Evolutionary conservation across 2,329 filamentous ascomycete species (phyloP).

Genomic region (Sarocladium strictum): DNA sequence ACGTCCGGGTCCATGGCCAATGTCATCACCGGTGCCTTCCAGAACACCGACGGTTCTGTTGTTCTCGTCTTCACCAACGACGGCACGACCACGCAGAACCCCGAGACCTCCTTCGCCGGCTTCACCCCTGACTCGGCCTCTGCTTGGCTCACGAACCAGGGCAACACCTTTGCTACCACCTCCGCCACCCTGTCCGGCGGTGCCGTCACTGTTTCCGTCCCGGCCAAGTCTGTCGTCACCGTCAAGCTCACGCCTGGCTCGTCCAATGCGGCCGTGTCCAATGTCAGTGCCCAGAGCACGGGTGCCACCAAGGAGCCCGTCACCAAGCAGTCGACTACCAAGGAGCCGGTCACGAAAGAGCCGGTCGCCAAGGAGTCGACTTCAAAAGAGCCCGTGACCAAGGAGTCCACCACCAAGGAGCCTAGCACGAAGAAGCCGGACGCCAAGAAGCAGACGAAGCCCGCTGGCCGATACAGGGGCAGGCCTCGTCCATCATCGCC

Average conservation of each 20-base stretch:
- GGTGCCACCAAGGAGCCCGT: too few relatives aligned
- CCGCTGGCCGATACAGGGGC: too few relatives aligned
- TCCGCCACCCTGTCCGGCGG: conserved; percentile 12
- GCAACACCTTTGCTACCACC: conserved; percentile 17
- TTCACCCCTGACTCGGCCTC: conserved; percentile 20
- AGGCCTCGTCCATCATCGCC: too few relatives aligned
- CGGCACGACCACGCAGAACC: conserved; percentile 20
- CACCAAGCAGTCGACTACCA: too few relatives aligned
- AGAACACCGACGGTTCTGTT: conserved; percentile 30
- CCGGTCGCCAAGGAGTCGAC: too few relatives aligned
- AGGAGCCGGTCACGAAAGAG: too few relatives aligned
- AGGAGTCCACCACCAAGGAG: too few relatives aligned
- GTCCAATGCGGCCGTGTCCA: too few relatives aligned
- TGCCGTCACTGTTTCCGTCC: conserved; percentile 15
- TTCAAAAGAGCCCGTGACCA: too few relatives aligned
- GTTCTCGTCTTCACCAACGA: conserved; percentile 30
- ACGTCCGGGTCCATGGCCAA: conserved; percentile 20
- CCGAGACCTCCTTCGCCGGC: conserved; percentile 22
- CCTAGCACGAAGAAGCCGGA: too few relatives aligned
- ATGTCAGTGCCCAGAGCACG: too few relatives aligned
- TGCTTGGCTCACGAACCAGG: conserved; percentile 32
- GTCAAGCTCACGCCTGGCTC: conserved; percentile 14
- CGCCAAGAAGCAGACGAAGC: too few relatives aligned
- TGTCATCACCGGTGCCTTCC: conserved; percentile 28
- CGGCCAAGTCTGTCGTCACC: conserved; percentile 17